phyloP scores from a whole-genome alignment of 805 yeast genomes.

The Saturnispora kantuleensis region DNA sequence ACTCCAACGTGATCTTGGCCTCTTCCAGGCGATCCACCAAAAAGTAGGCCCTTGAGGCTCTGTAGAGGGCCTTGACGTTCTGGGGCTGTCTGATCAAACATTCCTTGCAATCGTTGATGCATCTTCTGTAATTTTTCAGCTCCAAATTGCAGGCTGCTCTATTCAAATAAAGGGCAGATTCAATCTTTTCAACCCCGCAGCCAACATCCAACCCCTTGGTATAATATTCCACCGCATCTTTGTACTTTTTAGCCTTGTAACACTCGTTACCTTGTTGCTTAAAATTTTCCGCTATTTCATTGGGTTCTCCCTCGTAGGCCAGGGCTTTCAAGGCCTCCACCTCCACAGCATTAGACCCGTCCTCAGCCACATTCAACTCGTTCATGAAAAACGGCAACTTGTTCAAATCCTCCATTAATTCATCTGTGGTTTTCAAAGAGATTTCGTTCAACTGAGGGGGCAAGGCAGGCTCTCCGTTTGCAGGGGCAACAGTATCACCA shows the following conservation, averaged over 20 bases:
- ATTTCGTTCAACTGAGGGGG: slow-evolving; percentile 75
- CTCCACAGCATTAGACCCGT: slow-evolving; percentile 61
- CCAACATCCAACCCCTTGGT: slow-evolving; percentile 69
- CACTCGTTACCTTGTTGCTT: slow-evolving; percentile 90
- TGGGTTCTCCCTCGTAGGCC: slow-evolving; percentile 93
- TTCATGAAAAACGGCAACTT: slow-evolving; percentile 93
- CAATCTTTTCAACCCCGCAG: slow-evolving; percentile 45
- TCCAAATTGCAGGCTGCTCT: slow-evolving; percentile 90
- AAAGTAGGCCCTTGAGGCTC: slow-evolving; percentile 76
- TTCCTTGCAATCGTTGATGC: slow-evolving; percentile 76
- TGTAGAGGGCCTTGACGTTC: slow-evolving; percentile 74
- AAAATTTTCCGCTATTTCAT: slow-evolving; percentile 82
- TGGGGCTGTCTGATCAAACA: slow-evolving; percentile 57
- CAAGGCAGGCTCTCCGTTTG: slow-evolving; percentile 55
- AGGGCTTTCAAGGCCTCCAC: slow-evolving; percentile 85
- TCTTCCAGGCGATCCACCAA: slow-evolving; percentile 62
- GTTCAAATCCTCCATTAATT: slow-evolving; percentile 68
- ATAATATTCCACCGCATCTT: slow-evolving; percentile 69
- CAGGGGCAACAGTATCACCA: slow-evolving; percentile 4
- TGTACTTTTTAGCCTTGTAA: slow-evolving; percentile 59
- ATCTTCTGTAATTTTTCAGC: slow-evolving; percentile 71
- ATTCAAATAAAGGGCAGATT: slow-evolving; percentile 60
- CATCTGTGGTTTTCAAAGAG: slow-evolving; percentile 58
- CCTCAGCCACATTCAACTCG: slow-evolving; percentile 63
- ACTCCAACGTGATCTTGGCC: slow-evolving; percentile 53